phyloP scores from a whole-genome alignment of 306 rosid genomes.

The Casuarina equisetifolia region DNA sequence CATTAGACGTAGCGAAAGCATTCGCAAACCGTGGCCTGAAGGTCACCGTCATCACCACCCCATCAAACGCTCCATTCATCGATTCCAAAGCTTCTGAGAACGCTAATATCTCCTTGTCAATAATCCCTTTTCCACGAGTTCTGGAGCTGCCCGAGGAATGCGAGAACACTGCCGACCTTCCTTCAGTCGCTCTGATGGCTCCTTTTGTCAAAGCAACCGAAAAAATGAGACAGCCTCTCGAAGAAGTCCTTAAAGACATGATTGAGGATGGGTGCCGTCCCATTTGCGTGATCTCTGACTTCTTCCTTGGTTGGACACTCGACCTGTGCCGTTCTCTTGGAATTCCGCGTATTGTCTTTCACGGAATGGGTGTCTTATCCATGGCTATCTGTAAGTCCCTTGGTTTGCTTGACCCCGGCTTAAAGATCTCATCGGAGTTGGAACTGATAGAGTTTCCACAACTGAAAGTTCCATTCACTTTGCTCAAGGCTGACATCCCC shows the following conservation, averaged over 20 bases:
- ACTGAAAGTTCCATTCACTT: slow-evolving; percentile 10
- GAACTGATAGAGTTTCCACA: slow-evolving; percentile 6
- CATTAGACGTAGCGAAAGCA: no score
- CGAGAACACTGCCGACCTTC: slow-evolving; percentile 23
- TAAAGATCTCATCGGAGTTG: not conserved
- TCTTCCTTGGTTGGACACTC: slow-evolving; percentile 30
- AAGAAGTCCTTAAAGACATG: slow-evolving; percentile 15
- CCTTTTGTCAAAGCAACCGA: slow-evolving; percentile 23
- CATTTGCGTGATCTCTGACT: slow-evolving; percentile 18
- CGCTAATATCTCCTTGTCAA: slow-evolving; percentile 4
- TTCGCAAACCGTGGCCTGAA: slow-evolving; percentile 4
- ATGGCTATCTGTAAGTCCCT: slow-evolving; percentile 12
- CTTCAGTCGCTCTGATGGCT: slow-evolving; percentile 9
- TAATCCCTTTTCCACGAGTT: slow-evolving; percentile 26
- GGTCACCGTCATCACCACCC: slow-evolving; percentile 32
- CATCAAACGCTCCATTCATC: slow-evolving; percentile 21
- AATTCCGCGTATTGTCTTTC: slow-evolving; percentile 24
- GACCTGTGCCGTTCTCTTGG: slow-evolving; percentile 13
- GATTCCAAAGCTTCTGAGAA: not conserved
- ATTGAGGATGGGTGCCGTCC: slow-evolving; percentile 6
- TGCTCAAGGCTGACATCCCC: slow-evolving; percentile 13
- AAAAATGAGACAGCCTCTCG: slow-evolving; percentile 16
- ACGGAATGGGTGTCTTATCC: slow-evolving; percentile 26
- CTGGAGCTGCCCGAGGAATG: slow-evolving; percentile 23
- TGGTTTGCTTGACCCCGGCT: not conserved